Base-by-base conservation (phyloP, 164 flowering plant genomes). In the Chloranthus sessilifolius region DNA sequence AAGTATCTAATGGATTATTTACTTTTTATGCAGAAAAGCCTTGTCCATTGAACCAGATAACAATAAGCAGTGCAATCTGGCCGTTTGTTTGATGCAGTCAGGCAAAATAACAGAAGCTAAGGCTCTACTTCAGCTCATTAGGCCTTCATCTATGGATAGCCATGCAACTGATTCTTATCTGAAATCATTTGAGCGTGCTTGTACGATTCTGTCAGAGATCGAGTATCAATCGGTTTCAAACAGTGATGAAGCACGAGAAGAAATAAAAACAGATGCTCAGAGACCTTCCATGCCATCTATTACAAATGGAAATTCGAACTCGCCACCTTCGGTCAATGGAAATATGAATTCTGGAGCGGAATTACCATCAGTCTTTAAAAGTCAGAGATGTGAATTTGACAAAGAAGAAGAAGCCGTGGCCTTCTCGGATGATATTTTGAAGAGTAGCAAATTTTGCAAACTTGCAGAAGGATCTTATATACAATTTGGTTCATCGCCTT, bases 61-160 rank as follows among this genome's bases (percentile, higher is more conserved):
- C 73, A 91, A 91, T 71, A 91, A 77, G 74, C 72, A 81, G 60
- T 88, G 96, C 82, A 91, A 91, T 61, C 67, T 91, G 27, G 92
- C 94, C 8, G 54, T 83, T 56, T 91, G 96, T 65, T 73, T 88
- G 83, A 74, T 91, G 80, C 67, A 76, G 38, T 70, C 61, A 69
- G 72, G 80, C 58, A 59, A 64, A 34, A 62, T 80, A 29, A 16
- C 58, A 22, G 95, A 91, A 74, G 95, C 96, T 10, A 88, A 65
- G 44, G 60, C 65, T 50, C 65, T 88, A 37, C 78, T 91, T 14
- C 63, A 70, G 15, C 40, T 60, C 12, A 70, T 84, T 26, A 62
- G 10, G 21, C 70, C 67, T 38, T 74, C 79, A 40, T 29, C 67
- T 27, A 48, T 30, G 26, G 62, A 58, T 2, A 43, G 55, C 24